Conservation (phyloP, 768 basidiomycete species). For the Suillus decipiens region DNA sequence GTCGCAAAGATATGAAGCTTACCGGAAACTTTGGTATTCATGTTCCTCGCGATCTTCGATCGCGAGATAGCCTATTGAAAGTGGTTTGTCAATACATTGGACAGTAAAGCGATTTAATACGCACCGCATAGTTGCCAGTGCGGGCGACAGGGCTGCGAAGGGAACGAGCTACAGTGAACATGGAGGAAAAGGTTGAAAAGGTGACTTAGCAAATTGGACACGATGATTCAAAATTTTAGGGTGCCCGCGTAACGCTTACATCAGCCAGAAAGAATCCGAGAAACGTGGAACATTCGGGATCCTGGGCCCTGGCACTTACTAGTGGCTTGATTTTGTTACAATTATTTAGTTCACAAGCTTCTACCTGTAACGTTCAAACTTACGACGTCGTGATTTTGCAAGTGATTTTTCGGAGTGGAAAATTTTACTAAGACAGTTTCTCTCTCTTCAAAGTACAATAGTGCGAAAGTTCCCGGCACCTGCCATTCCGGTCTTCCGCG, state of each 20-base stretch:
- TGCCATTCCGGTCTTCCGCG: not conserved
- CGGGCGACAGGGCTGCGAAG: conserved; percentile 59
- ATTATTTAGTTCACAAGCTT: too few species aligned
- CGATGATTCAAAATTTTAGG: conserved; percentile 47
- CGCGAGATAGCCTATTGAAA: conserved; percentile 60
- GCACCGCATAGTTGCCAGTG: conserved; percentile 64
- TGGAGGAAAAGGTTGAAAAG: conserved; percentile 52
- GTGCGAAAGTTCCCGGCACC: not conserved
- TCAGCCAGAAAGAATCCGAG: conserved; percentile 6
- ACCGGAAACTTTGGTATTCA: conserved; percentile 96
- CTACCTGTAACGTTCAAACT: too few species aligned
- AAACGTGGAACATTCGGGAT: conserved; percentile 20
- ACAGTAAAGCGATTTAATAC: conserved; percentile 19
- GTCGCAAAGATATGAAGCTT: conserved; percentile 25
- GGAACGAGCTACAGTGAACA: conserved; percentile 73
- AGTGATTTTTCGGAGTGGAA: not conserved
- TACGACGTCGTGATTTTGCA: not conserved
- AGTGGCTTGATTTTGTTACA: not conserved
- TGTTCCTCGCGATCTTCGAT: conserved; percentile 81
- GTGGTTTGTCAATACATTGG: conserved; percentile 16
- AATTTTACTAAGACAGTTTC: not conserved
- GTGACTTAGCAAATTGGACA: conserved; percentile 30
- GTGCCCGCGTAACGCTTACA: conserved; percentile 28
- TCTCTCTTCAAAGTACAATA: not conserved
- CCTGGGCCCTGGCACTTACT: not conserved